Evolutionary conservation across 2,329 filamentous ascomycete genomes (phyloP).

Genomic region (Alternaria hordeiaustralica): DNA sequence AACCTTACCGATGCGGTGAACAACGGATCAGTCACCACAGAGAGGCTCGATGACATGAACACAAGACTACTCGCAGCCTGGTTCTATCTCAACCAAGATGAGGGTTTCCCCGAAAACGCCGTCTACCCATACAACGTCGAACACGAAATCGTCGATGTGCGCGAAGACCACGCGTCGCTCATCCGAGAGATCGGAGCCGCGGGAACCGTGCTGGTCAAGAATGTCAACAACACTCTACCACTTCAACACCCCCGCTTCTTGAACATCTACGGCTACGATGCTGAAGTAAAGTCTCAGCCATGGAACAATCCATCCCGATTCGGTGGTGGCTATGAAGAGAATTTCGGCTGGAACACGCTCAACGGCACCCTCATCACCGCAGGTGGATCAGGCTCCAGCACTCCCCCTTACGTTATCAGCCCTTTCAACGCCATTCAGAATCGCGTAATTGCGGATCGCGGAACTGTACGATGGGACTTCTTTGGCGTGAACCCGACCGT

Average conservation of each 20-base stretch:
- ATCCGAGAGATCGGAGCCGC: slow-evolving; percentile 52
- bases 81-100: slow-evolving; percentile 49
- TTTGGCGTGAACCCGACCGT: slow-evolving; percentile 38
- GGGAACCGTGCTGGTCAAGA: slow-evolving; percentile 55
- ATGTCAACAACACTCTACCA: slow-evolving; percentile 61
- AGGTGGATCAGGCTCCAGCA: slow-evolving; percentile 48
- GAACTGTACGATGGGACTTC: slow-evolving; percentile 47
- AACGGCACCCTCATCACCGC: slow-evolving; percentile 53
- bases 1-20: slow-evolving; percentile 40
- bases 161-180: slow-evolving; percentile 49
- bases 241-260: slow-evolving; percentile 53
- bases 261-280: slow-evolving; percentile 51
- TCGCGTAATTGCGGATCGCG: slow-evolving; percentile 35
- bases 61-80: slow-evolving; percentile 35
- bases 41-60: slow-evolving; percentile 42
- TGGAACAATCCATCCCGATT: slow-evolving; percentile 49
- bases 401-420: slow-evolving; percentile 49
- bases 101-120: slow-evolving; percentile 38
- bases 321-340: slow-evolving; percentile 50
- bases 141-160: slow-evolving; percentile 56
- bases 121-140: slow-evolving; percentile 31
- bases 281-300: slow-evolving; percentile 41
- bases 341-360: slow-evolving; percentile 42
- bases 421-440: slow-evolving; percentile 51
- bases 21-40: slow-evolving; percentile 33